Evolutionary conservation across 2,329 filamentous ascomycete genomes (phyloP).

Genomic region (Alternaria metachromatica): DNA sequence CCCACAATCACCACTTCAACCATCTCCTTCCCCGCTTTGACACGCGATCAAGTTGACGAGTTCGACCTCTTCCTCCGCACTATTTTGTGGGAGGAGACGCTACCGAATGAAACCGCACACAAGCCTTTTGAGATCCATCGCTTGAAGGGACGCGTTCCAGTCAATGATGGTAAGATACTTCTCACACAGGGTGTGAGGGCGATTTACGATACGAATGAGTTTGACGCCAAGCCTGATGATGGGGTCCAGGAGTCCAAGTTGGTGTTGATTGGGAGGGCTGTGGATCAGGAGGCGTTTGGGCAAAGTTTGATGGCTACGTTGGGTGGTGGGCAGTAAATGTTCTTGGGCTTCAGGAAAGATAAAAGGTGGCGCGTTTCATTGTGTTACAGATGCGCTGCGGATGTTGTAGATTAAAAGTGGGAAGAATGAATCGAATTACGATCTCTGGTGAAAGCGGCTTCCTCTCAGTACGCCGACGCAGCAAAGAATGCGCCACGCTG

Average conservation of each 20-base stretch:
- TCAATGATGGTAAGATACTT: conserved; percentile 70
- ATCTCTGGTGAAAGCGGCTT: too few species aligned
- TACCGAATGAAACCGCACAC: conserved; percentile 53
- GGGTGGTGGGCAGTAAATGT: neutral
- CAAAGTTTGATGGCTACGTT: conserved; percentile 16
- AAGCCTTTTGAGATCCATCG: conserved; percentile 80
- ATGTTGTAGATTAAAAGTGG: neutral
- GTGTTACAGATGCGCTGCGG: neutral
- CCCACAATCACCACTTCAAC: conserved; percentile 85
- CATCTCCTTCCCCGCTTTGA: conserved; percentile 69
- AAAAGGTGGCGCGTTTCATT: neutral
- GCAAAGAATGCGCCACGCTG: too few species aligned
- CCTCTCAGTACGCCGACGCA: too few species aligned
- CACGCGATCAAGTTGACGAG: conserved; percentile 61
- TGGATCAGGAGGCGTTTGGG: conserved; percentile 29
- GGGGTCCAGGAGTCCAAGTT: conserved; percentile 30
- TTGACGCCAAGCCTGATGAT: neutral
- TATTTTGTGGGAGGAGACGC: conserved; percentile 79
- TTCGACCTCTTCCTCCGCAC: conserved; percentile 84
- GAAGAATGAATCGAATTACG: too few species aligned
- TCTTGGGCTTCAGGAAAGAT: too few species aligned
- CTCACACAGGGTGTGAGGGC: conserved; percentile 92
- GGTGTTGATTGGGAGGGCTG: conserved; percentile 41
- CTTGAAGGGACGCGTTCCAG: conserved; percentile 78
- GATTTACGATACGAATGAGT: conserved; percentile 87